phyloP scores from a whole-genome alignment of 306 rosid species.

The Cicer yamashitae region DNA sequence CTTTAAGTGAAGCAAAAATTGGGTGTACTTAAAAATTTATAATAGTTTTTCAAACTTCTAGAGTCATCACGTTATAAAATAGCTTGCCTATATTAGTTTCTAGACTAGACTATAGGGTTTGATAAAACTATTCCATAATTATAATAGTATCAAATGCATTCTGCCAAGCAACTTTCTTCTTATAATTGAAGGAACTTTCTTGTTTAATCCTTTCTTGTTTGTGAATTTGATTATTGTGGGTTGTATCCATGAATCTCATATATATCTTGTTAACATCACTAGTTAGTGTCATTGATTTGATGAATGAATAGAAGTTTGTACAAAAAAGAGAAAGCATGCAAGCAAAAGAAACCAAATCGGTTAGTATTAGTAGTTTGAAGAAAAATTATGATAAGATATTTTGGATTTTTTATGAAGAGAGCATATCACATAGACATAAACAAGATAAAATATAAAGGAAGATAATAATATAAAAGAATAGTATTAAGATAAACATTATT shows the following conservation, averaged over 20 bases:
- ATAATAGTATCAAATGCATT: conserved; percentile 1
- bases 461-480: too few species aligned
- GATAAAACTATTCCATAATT: conserved; percentile 18
- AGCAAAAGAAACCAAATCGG: neutral
- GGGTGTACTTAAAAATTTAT: too few species aligned
- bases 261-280: conserved; percentile 3
- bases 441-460: too few species aligned
- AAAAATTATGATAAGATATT: too few species aligned
- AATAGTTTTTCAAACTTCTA: neutral
- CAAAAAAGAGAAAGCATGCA: neutral
- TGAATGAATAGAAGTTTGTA: neutral
- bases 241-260: conserved; percentile 7
- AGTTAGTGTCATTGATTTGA: conserved; percentile 12
- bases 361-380: neutral
- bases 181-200: neutral
- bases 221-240: neutral
- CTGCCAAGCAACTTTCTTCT: conserved; percentile 13
- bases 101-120: neutral
- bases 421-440: too few species aligned
- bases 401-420: too few species aligned
- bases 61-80: conserved; percentile 8
- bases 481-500: too few species aligned
- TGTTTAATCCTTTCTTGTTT: neutral
- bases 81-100: neutral
- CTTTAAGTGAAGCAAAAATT: too few species aligned